A percentile compares a stretch with the other conserved stretches of the same genome.
phyloP scores from a whole-genome alignment of 2,329 filamentous ascomycete species.

The Pseudogymnoascus verrucosus region DNA sequence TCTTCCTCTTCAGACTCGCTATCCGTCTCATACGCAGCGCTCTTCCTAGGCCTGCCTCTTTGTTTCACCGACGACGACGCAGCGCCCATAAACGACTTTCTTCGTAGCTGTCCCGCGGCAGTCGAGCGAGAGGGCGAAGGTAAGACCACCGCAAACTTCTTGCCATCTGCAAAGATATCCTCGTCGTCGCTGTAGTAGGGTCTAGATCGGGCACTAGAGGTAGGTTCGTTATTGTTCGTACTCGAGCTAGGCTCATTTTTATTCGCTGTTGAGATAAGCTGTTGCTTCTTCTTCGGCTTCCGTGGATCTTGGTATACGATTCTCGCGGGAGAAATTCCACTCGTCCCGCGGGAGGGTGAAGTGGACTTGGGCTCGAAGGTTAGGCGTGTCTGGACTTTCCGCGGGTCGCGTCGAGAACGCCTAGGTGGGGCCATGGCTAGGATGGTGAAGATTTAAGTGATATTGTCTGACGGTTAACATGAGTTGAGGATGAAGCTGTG shows the following conservation, averaged over 20 bases:
- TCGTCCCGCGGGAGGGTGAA: not conserved
- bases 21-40: not conserved
- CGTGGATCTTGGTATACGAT: not conserved
- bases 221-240: not conserved
- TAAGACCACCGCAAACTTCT: not conserved
- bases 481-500: not conserved
- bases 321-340: not conserved
- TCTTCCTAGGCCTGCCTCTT: not conserved
- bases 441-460: not conserved
- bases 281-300: not conserved
- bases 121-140: not conserved
- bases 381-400: constrained; percentile 1
- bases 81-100: not conserved
- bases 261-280: not conserved
- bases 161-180: not conserved
- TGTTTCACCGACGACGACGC: not conserved
- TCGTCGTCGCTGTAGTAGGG: not conserved
- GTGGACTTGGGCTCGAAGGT: not conserved
- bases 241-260: not conserved
- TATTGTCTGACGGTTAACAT: not conserved
- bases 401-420: not conserved
- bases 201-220: not conserved
- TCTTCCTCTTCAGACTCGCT: not conserved
- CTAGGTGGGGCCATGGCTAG: not conserved
- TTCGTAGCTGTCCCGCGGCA: not conserved